Evolutionary conservation across 495 filamentous ascomycete genomes (phyloP).

Genomic region (Neurospora sp.): DNA sequence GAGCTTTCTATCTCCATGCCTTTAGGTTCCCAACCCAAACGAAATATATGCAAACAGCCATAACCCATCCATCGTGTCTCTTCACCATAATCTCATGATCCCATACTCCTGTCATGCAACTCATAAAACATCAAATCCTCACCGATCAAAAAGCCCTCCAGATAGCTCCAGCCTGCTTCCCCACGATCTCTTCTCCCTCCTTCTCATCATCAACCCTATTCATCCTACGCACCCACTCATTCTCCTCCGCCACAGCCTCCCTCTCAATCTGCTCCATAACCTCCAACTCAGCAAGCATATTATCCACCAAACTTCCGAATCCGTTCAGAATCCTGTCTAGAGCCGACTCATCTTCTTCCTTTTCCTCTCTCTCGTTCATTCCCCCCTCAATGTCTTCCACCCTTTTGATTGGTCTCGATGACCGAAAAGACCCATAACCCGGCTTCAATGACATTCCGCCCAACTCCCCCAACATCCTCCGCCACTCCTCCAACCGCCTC

Average conservation of each 20-base stretch:
- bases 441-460: slow-evolving; percentile 8
- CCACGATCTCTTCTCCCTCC: neutral
- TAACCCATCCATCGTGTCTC: neutral
- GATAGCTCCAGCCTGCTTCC: slow-evolving; percentile 21
- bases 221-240: slow-evolving; percentile 37
- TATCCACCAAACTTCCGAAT: slow-evolving; percentile 27
- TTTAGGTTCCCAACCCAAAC: neutral
- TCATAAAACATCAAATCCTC: neutral
- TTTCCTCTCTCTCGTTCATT: neutral
- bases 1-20: neutral
- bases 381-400: neutral
- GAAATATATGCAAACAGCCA: neutral
- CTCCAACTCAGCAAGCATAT: slow-evolving; percentile 39
- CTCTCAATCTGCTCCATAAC: slow-evolving; percentile 39
- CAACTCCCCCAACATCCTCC: slow-evolving; percentile 23
- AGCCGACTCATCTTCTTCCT: slow-evolving; percentile 15
- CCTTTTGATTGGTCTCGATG: neutral
- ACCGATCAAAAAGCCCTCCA: slow-evolving; percentile 19
- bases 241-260: slow-evolving; percentile 34
- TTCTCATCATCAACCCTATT: slow-evolving; percentile 23
- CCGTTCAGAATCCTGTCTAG: slow-evolving; percentile 30
- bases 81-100: neutral
- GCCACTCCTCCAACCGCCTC: slow-evolving; percentile 36
- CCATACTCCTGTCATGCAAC: neutral
- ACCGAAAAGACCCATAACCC: neutral